These are phyloP conservation scores for Avena insularis DNA, from an alignment of 176 grass and related monocot genomes.

Conservation along the genomic window DNA sequence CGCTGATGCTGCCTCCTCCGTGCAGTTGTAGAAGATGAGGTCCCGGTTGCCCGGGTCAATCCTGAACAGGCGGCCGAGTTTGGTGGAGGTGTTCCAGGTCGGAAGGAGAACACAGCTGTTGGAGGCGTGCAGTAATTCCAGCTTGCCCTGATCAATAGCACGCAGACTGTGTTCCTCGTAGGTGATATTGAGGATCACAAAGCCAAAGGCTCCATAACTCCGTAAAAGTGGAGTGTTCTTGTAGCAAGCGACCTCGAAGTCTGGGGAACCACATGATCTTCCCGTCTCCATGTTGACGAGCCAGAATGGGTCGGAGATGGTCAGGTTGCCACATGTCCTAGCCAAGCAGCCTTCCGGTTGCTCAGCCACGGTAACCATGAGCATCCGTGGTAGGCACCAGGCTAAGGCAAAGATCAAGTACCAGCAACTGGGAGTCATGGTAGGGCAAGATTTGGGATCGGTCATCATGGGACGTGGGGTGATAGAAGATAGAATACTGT, in stretches of 20 bases:
- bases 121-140: background rate
- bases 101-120: background rate
- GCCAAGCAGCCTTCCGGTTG: background rate
- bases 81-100: background rate
- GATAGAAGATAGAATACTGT: too few species aligned
- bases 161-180: background rate
- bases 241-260: conserved; percentile 30
- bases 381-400: background rate
- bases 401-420: too few species aligned
- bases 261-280: background rate
- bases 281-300: background rate
- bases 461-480: too few species aligned
- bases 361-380: background rate
- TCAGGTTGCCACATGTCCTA: conserved; percentile 36
- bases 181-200: background rate
- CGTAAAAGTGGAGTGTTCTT: conserved; percentile 29
- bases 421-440: too few species aligned
- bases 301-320: conserved; percentile 9
- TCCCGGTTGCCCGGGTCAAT: background rate
- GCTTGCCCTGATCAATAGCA: background rate
- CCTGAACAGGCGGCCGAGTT: background rate
- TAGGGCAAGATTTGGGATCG: too few species aligned
- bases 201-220: background rate
- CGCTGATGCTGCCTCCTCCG: background rate
- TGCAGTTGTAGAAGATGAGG: background rate